Conservation (phyloP, 768 basidiomycete genomes). For the Leccinum subgranulosum region DNA sequence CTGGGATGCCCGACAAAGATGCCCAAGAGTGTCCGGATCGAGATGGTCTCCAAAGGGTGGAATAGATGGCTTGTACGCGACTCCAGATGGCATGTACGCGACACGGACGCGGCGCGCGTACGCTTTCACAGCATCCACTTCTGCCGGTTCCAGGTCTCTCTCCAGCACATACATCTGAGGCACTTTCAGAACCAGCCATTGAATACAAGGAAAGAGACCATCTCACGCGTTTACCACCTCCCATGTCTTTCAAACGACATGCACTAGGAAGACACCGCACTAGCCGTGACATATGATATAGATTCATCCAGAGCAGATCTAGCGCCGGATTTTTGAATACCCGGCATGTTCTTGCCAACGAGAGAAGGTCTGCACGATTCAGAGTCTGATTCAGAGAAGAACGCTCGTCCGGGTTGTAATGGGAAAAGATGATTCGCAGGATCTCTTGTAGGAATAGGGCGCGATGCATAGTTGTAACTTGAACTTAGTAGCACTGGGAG, state of each 20-base stretch:
- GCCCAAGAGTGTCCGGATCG: not conserved
- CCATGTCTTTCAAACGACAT: too few relatives aligned
- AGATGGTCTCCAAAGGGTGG: not conserved
- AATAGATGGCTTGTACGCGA: too few relatives aligned
- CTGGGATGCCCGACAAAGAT: not conserved
- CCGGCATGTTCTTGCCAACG: not conserved
- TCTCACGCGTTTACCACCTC: too few relatives aligned
- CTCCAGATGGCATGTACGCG: not conserved
- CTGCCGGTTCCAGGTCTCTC: not conserved
- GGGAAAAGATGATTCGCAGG: not conserved
- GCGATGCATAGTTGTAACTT: not conserved
- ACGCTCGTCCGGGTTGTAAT: not conserved
- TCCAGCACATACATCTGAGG: not conserved
- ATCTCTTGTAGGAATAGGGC: not conserved
- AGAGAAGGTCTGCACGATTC: not conserved
- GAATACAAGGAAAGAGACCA: too few relatives aligned
- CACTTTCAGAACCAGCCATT: not conserved
- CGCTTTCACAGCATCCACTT: not conserved
- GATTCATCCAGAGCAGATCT: not conserved
- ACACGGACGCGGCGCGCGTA: conserved; percentile 1
- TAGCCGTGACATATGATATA: not conserved
- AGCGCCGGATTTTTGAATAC: not conserved
- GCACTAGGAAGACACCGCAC: not conserved
- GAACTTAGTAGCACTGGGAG: too few relatives aligned
- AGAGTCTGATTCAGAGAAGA: too few relatives aligned